These are phyloP conservation scores for Haplographium delicatum DNA, from an alignment of 495 filamentous ascomycete genomes.

Conservation along the genomic window DNA sequence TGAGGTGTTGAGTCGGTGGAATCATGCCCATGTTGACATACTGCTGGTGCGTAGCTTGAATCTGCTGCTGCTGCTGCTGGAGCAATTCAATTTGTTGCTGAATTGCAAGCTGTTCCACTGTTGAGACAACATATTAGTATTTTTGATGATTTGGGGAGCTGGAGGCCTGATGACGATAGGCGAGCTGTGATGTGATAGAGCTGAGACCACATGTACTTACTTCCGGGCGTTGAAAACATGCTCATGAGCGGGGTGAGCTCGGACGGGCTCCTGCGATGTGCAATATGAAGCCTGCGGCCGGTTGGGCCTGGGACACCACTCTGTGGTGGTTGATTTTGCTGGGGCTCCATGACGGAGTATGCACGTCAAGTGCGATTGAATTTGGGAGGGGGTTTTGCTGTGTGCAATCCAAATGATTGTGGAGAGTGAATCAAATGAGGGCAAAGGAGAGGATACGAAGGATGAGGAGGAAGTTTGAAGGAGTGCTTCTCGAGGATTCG, in stretches of 20 bases:
- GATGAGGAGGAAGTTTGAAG: conserved; percentile 23
- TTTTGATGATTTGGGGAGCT: conserved; percentile 5
- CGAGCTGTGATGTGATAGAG: not conserved
- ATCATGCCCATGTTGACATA: conserved; percentile 97
- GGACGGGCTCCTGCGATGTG: conserved; percentile 93
- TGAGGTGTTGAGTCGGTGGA: conserved; percentile 71
- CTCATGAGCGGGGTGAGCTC: conserved; percentile 98
- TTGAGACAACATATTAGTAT: conserved; percentile 20
- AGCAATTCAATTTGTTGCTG: conserved; percentile 98
- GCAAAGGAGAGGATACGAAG: conserved; percentile 43
- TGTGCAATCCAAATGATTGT: conserved; percentile 25
- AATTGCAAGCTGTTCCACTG: conserved; percentile 97
- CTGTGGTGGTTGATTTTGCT: conserved; percentile 55
- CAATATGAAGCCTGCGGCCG: conserved; percentile 92
- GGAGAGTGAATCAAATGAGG: conserved; percentile 33
- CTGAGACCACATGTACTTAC: conserved; percentile 34
- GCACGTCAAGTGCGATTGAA: conserved; percentile 47
- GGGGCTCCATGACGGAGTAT: conserved; percentile 69
- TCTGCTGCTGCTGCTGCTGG: conserved; percentile 97
- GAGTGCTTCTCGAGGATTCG: conserved; percentile 33
- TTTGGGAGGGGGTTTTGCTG: conserved; percentile 11
- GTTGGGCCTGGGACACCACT: conserved; percentile 72
- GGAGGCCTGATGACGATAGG: conserved; percentile 19
- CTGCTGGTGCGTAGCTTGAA: conserved; percentile 91
- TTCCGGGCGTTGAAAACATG: conserved; percentile 60